Evolutionary conservation across 1,139 yeast genomes (phyloP).

Genomic region (Eremothecium cymbalariae): DNA sequence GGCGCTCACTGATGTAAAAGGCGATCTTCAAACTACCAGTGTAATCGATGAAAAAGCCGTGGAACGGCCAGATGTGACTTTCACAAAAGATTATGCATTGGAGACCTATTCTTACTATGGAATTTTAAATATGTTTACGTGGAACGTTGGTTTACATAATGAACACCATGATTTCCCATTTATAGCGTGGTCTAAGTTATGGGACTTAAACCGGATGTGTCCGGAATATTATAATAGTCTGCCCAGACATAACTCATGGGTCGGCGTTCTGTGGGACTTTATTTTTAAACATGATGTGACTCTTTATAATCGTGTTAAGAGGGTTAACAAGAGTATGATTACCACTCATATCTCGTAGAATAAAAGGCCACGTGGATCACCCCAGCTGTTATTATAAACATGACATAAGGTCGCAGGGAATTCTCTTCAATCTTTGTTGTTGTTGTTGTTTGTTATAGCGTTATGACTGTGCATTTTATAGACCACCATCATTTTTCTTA

Average conservation of each 20-base stretch:
- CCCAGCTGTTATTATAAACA: too few relatives aligned
- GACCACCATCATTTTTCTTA: too few relatives aligned
- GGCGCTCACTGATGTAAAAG: conserved; percentile 11
- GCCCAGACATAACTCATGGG: conserved; percentile 75
- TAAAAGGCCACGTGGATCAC: too few relatives aligned
- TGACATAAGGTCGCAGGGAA: too few relatives aligned
- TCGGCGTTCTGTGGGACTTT: conserved; percentile 66
- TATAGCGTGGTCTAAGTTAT: conserved; percentile 81
- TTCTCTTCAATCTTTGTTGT: too few relatives aligned
- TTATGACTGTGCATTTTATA: too few relatives aligned
- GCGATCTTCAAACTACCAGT: conserved; percentile 8
- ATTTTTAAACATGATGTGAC: conserved; percentile 58
- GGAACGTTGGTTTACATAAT: conserved; percentile 92
- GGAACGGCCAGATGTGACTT: conserved; percentile 11
- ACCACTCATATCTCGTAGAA: too few relatives aligned
- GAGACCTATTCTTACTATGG: conserved; percentile 92
- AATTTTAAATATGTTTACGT: conserved; percentile 60
- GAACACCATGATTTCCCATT: conserved; percentile 96
- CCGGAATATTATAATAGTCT: conserved; percentile 74
- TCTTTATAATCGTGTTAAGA: conserved; percentile 74
- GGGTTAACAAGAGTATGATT: conserved; percentile 36
- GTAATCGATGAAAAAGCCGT: conserved; percentile 10
- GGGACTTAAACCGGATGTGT: conserved; percentile 58
- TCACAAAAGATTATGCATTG: conserved; percentile 15
- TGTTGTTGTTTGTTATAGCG: too few relatives aligned